phyloP scores from a whole-genome alignment of 148 eudicot species.

The Spergularia marina region DNA sequence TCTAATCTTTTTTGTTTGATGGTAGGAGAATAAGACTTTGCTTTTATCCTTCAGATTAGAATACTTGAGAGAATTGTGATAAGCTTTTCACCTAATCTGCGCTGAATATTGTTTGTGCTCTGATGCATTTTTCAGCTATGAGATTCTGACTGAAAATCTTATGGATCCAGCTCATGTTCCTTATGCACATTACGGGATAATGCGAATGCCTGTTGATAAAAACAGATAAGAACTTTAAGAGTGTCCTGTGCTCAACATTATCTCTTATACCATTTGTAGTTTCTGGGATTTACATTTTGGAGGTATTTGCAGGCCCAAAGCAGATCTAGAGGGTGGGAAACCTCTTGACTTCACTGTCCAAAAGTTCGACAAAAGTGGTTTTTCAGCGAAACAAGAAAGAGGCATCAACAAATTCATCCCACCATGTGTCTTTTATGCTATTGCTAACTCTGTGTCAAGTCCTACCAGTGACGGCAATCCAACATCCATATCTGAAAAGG shows the following conservation, averaged over 20 bases:
- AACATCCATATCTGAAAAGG: conserved; percentile 34
- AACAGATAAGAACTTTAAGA: conserved; percentile 24
- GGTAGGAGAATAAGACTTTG: too few relatives aligned
- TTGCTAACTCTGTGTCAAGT: conserved; percentile 22
- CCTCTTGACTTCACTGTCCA: conserved; percentile 59
- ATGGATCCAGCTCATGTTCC: conserved; percentile 97
- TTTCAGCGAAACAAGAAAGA: conserved; percentile 45
- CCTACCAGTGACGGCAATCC: conserved; percentile 27
- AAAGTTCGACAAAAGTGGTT: conserved; percentile 55
- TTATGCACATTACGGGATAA: conserved; percentile 82
- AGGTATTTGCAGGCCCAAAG: conserved; percentile 27
- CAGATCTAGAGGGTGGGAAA: conserved; percentile 82
- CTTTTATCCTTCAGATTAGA: not conserved
- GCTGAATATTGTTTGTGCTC: not conserved
- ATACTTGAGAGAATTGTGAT: too few relatives aligned
- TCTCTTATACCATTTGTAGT: not conserved
- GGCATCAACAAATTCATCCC: conserved; percentile 49
- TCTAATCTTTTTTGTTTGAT: too few relatives aligned
- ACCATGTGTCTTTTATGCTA: conserved; percentile 57
- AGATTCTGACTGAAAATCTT: conserved; percentile 78
- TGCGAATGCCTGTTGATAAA: conserved; percentile 34
- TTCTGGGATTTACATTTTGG: conserved; percentile 3
- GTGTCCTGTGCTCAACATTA: not conserved
- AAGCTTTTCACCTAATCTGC: too few relatives aligned
- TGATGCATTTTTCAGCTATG: conserved; percentile 50